Evolutionary conservation across 2,329 filamentous ascomycete species (phyloP).

Genomic region (Penicillium occitanis): DNA sequence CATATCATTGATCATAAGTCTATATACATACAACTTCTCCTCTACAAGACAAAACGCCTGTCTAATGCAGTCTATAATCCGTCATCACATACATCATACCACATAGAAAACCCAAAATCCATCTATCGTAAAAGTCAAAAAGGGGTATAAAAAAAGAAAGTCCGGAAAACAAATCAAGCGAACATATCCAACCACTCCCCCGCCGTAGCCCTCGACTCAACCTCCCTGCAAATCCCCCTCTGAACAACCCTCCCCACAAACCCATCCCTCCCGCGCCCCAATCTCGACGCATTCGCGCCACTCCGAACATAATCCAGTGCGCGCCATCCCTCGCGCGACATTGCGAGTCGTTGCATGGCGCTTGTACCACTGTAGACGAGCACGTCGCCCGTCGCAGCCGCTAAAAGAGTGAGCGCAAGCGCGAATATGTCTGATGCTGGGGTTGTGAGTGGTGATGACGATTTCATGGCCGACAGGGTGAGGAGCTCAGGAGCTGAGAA

Average conservation of each 20-base stretch:
- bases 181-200: constrained; percentile 30
- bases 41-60: neutral
- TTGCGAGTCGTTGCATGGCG: constrained; percentile 43
- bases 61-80: neutral
- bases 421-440: constrained; percentile 48
- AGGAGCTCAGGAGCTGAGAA: constrained; percentile 50
- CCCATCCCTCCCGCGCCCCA: constrained; percentile 38
- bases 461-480: constrained; percentile 36
- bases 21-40: neutral
- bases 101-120: neutral
- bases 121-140: neutral
- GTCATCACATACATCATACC: neutral
- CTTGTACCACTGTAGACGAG: constrained; percentile 43
- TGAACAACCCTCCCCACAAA: constrained; percentile 41
- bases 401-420: constrained; percentile 46
- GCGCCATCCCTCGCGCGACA: constrained; percentile 46
- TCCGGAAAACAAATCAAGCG: neutral
- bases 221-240: constrained; percentile 42
- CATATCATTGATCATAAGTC: neutral
- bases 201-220: constrained; percentile 33
- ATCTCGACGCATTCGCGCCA: constrained; percentile 37
- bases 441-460: constrained; percentile 36
- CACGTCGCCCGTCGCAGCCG: constrained; percentile 48
- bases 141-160: constrained; percentile 2
- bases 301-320: constrained; percentile 44